Base-by-base conservation (phyloP, 495 filamentous ascomycete genomes). In the Penicillium canescens region DNA sequence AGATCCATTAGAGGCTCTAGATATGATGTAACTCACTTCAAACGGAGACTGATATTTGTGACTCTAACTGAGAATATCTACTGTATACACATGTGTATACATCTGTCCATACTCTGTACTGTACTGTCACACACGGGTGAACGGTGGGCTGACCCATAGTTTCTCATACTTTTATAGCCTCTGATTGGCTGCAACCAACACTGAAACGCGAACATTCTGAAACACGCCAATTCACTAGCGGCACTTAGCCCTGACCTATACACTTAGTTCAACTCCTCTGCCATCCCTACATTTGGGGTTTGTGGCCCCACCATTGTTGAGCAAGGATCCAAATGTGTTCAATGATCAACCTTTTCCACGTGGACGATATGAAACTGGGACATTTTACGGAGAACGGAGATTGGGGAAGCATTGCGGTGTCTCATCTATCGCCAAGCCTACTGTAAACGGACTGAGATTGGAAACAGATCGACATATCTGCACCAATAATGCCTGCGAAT, bases 81-180 rank as follows among this genome's bases (percentile, higher is more conserved):
- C 28, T 26, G 23, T 24, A 24, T 20, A 18, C 18, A 18, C 18
- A 18, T 18, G 1, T 18, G 18, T 18, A 18, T 18, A 18, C 18
- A 18, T 18, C 1, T 18, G 18, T 18, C 18, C 41, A 13, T 41
- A 21, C 35, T 44, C 13, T 1, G 31, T 43, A 48, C 45, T 24
- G 23, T 24, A 24, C 23, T 24, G 18, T 18, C 18, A 18, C 18
- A 18, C 21, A 40, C 49, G 56, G 60, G 60, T 62, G 60, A 63
- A 63, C 60, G 60, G 60, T 63, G 60, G 60, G 55, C 46, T 59
- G 57, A 59, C 20, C 56, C 56, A 59, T 57, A 54, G 58, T 45
- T 44, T 11, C 8, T 31, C 8, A 18, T 18, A 18, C 23, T 6
- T 24, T 6, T 4, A 52, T 34, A 20, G 8, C 20, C 16, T n/a